phyloP scores from a whole-genome alignment of 2,329 filamentous ascomycete species.

The Sordariomycetes sp. region DNA sequence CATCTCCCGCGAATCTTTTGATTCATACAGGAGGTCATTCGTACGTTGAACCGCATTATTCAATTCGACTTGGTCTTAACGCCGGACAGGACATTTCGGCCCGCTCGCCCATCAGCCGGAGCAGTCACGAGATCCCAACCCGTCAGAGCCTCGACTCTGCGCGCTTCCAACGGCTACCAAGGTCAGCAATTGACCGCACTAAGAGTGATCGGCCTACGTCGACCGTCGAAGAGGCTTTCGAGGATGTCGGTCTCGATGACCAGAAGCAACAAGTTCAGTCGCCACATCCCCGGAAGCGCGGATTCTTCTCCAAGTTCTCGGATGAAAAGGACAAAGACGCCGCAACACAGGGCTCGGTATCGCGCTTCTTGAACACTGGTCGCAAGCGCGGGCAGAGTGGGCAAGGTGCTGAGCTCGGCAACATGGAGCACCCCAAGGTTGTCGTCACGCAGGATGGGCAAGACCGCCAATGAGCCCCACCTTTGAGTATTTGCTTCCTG shows the following conservation, averaged over 20 bases:
- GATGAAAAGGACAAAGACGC: slow-evolving; percentile 36
- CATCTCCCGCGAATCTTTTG: slow-evolving; percentile 93
- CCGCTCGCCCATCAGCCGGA: slow-evolving; percentile 65
- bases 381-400: slow-evolving; percentile 59
- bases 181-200: slow-evolving; percentile 49
- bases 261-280: slow-evolving; percentile 29
- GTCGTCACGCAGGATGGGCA: slow-evolving; percentile 13
- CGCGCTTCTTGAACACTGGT: slow-evolving; percentile 59
- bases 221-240: slow-evolving; percentile 74
- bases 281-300: slow-evolving; percentile 39
- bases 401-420: slow-evolving; percentile 61
- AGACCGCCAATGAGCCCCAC: background rate
- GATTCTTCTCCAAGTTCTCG: slow-evolving; percentile 71
- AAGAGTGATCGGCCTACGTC: slow-evolving; percentile 51
- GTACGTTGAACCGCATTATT: slow-evolving; percentile 41
- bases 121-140: slow-evolving; percentile 46
- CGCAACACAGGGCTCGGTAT: slow-evolving; percentile 27
- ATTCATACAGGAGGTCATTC: slow-evolving; percentile 92
- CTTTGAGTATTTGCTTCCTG: background rate
- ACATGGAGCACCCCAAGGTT: slow-evolving; percentile 41
- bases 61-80: background rate
- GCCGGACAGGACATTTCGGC: slow-evolving; percentile 73
- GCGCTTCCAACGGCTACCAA: slow-evolving; percentile 51
- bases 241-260: slow-evolving; percentile 85
- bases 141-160: slow-evolving; percentile 77